Evolutionary conservation across 352 stramenopile genomes (phyloP).

Genomic region (Thalassiosira mediterranea): DNA sequence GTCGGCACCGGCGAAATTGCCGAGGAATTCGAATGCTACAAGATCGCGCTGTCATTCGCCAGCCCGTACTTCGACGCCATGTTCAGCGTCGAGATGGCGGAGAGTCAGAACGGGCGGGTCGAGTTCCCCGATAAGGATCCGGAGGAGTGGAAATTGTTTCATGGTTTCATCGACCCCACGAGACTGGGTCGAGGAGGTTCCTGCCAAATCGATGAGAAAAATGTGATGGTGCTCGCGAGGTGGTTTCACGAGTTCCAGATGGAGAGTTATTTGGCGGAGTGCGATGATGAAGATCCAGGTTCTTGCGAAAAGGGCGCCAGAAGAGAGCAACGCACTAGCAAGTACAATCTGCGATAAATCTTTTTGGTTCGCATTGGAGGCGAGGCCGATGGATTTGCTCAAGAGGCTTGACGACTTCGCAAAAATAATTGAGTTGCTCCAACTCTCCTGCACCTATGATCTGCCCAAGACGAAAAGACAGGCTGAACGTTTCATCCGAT

Average conservation of each 20-base stretch:
- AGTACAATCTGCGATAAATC: background rate
- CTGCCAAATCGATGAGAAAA: conserved; percentile 3
- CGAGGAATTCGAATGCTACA: conserved; percentile 35
- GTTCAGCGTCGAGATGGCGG: conserved; percentile 13
- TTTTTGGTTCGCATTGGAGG: background rate
- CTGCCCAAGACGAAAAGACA: conserved; percentile 2
- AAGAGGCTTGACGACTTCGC: background rate
- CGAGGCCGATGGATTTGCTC: background rate
- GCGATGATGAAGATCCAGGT: conserved; percentile 3
- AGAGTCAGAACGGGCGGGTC: conserved; percentile 11
- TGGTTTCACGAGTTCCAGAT: conserved; percentile 45
- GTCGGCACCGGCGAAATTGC: conserved; percentile 14
- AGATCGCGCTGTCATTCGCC: conserved; percentile 27
- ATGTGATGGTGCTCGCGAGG: conserved; percentile 6
- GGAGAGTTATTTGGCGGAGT: conserved; percentile 13
- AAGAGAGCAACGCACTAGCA: background rate
- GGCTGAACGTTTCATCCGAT: conserved; percentile 4
- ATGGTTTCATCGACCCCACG: conserved; percentile 31
- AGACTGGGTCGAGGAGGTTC: background rate
- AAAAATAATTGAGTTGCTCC: conserved; percentile 1
- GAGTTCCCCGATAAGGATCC: conserved; percentile 37
- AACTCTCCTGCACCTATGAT: conserved; percentile 12
- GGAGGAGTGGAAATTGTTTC: conserved; percentile 34
- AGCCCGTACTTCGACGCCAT: conserved; percentile 31
- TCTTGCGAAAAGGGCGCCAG: conserved; percentile 1